These are phyloP conservation scores for Tilletiopsis washingtonensis DNA, from an alignment of 1,284 basidiomycete genomes.

Conservation along the genomic window DNA sequence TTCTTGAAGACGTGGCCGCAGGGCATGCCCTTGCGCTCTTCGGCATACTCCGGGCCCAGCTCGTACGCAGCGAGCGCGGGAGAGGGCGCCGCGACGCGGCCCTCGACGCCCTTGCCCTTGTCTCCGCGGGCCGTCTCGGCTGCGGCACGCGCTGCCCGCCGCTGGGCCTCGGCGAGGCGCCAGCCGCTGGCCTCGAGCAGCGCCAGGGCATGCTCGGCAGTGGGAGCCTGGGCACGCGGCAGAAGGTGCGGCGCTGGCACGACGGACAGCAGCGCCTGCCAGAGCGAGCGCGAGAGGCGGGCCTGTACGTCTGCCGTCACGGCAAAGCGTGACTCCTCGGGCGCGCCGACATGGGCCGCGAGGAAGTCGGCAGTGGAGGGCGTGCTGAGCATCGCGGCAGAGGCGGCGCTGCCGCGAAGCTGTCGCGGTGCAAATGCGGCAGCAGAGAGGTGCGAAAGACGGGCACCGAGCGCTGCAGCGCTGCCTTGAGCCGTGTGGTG, in stretches of 20 bases:
- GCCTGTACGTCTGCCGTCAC: neutral
- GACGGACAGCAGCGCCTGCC: constrained; percentile 13
- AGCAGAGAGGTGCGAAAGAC: no score
- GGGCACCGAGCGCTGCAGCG: no score
- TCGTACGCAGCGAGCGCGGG: constrained; percentile 13
- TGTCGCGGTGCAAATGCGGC: no score
- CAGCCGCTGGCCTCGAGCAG: constrained; percentile 22
- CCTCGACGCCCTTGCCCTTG: constrained; percentile 22
- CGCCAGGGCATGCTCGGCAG: constrained; percentile 15
- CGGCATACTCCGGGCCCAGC: constrained; percentile 37
- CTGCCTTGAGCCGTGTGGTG: no score
- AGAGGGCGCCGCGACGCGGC: constrained; percentile 5
- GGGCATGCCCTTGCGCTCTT: constrained; percentile 39
- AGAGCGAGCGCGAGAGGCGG: neutral
- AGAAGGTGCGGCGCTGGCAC: constrained; percentile 17
- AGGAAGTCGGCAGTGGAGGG: constrained; percentile 1
- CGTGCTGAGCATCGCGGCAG: no score
- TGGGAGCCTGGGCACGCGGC: constrained; percentile 18
- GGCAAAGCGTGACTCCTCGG: neutral
- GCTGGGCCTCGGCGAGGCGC: constrained; percentile 30
- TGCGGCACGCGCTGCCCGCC: constrained; percentile 14
- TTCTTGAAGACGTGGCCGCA: constrained; percentile 47
- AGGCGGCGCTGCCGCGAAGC: no score
- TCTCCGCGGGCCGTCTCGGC: constrained; percentile 12
- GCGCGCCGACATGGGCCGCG: neutral